phyloP scores from a whole-genome alignment of 305 asterid genomes.

The Coffea humblotiana region DNA sequence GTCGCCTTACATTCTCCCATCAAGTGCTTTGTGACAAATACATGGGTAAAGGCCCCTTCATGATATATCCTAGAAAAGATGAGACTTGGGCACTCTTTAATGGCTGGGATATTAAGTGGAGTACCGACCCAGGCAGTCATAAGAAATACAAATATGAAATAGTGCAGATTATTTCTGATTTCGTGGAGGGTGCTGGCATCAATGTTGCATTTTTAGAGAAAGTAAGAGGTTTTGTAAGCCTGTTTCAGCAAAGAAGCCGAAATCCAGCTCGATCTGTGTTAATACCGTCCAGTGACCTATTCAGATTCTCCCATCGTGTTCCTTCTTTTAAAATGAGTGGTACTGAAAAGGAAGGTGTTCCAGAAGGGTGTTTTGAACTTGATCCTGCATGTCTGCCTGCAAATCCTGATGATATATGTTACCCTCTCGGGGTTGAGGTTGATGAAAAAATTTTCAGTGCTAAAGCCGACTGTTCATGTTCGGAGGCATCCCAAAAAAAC shows the following conservation, averaged over 20 bases:
- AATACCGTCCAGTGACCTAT: slow-evolving; percentile 43
- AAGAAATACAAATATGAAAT: slow-evolving; percentile 51
- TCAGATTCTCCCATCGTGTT: slow-evolving; percentile 65
- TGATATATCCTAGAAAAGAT: slow-evolving; percentile 67
- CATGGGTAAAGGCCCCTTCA: slow-evolving; percentile 36
- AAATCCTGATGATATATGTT: slow-evolving; percentile 43
- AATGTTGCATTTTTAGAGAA: slow-evolving; percentile 59
- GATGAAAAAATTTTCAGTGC: slow-evolving; percentile 16
- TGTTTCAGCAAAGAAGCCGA: slow-evolving; percentile 47
- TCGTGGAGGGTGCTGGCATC: slow-evolving; percentile 39
- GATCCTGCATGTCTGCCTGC: slow-evolving; percentile 69
- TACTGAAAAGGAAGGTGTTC: slow-evolving; percentile 62
- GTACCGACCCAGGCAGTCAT: slow-evolving; percentile 38
- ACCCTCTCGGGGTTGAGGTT: slow-evolving; percentile 34
- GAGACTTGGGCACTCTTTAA: slow-evolving; percentile 78
- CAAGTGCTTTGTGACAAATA: slow-evolving; percentile 47
- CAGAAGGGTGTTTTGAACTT: slow-evolving; percentile 74
- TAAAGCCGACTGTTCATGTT: slow-evolving; percentile 17
- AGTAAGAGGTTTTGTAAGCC: slow-evolving; percentile 62
- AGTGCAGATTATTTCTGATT: slow-evolving; percentile 73
- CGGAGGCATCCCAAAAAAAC: slow-evolving; percentile 17
- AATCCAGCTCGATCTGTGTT: slow-evolving; percentile 29
- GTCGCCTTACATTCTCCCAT: slow-evolving; percentile 59
- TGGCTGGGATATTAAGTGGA: slow-evolving; percentile 70
- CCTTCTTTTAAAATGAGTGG: slow-evolving; percentile 70